Percentiles rank a stretch among this genome's conserved stretches.
Conservation (phyloP, 345 rosid species). For the Bretschneidera sinensis region DNA sequence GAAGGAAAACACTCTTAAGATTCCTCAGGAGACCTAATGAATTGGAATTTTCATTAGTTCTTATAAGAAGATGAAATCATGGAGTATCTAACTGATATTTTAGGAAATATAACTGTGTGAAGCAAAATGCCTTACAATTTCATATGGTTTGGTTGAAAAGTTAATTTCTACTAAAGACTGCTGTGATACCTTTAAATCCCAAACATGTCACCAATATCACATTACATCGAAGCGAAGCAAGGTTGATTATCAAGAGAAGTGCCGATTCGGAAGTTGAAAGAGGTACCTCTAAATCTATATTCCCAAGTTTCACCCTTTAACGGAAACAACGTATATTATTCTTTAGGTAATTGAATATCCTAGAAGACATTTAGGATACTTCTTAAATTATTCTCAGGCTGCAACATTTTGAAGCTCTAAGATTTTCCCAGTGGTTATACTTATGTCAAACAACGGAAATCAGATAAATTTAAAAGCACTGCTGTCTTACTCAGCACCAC, state of each 20-base stretch:
- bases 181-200: neutral
- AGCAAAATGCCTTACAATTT: neutral
- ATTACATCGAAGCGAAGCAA: no score
- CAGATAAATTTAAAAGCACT: neutral
- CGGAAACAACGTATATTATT: no score
- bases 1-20: no score
- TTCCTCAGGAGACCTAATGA: neutral
- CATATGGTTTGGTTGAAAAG: no score
- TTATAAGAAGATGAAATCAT: no score
- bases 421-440: neutral
- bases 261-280: neutral
- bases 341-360: neutral
- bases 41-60: neutral
- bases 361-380: neutral
- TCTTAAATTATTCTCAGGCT: neutral
- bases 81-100: neutral
- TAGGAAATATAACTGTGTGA: neutral
- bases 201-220: neutral
- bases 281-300: neutral
- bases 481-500: neutral
- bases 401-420: neutral
- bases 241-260: neutral
- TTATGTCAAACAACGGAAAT: neutral
- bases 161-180: no score
- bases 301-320: no score